phyloP scores from a whole-genome alignment of 2,329 filamentous ascomycete species.

The Diaporthe longicolla region DNA sequence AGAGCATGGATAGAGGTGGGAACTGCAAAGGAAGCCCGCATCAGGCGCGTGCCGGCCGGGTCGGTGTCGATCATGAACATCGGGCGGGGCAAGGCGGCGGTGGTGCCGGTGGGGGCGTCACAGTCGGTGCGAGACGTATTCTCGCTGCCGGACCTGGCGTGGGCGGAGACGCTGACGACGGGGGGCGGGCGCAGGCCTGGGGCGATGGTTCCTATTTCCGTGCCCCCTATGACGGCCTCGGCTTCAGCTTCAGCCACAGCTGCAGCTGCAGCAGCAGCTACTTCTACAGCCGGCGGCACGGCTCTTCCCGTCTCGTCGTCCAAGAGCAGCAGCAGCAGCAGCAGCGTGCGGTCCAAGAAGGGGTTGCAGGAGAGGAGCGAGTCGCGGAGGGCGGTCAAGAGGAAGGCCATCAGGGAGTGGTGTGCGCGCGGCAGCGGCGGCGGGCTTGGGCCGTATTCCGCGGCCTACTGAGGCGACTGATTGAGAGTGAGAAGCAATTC shows the following conservation, averaged over 20 bases:
- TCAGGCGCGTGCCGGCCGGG: constrained; percentile 16
- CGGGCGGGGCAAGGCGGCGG: constrained; percentile 6
- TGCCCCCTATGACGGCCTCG: no score
- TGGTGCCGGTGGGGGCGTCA: neutral
- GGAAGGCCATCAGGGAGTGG: constrained; percentile 33
- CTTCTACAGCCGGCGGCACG: neutral
- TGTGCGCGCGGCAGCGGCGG: constrained; percentile 34
- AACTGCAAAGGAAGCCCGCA: constrained; percentile 10
- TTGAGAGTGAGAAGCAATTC: neutral
- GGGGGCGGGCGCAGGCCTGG: constrained; percentile 29
- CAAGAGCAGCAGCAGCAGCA: neutral
- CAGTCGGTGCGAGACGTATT: constrained; percentile 29
- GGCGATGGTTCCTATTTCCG: neutral
- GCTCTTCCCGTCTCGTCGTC: neutral
- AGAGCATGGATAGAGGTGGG: constrained; percentile 5
- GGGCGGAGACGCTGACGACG: constrained; percentile 34
- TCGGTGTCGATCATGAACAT: constrained; percentile 32
- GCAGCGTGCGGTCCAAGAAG: neutral
- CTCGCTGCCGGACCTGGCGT: constrained; percentile 34
- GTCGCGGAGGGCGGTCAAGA: constrained; percentile 28
- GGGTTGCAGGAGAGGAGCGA: constrained; percentile 21
- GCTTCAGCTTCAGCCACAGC: neutral
- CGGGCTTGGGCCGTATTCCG: constrained; percentile 28
- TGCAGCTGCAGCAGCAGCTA: no score
- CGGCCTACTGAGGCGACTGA: neutral